Base-by-base conservation (phyloP, 805 yeast species). In the Candida sphagnicola region DNA sequence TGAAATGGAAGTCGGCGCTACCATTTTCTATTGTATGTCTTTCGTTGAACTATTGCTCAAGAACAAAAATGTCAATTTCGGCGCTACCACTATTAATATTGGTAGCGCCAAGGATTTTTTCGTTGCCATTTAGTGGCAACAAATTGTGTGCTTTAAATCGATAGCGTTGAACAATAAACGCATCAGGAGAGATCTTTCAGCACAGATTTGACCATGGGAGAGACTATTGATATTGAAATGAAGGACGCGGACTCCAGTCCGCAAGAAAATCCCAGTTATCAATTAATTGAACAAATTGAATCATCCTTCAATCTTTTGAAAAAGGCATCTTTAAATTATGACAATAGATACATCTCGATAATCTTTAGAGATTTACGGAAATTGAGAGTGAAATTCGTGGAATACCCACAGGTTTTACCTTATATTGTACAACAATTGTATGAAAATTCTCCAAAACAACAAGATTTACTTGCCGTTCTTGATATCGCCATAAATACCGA, bases 311-410 rank as follows among this genome's bases (percentile, higher is more conserved):
- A 63, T 31, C 68, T 75, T 37, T 62, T 80, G 38, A 68, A 68
- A 36, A 82, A 82, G 61, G 82, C 90, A 3, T 82, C 82, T 8
- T 59, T 76, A 33, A 78, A 79, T 39, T 79, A 80, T 57, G 99
- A 93, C 61, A 86, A 95, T 48, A 78, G 97, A 48, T 86, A 84
- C 62, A 78, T 93, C 33, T 75, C 91, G 61, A 85, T 85, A 55
- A 90, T 87, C 16, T 75, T 93, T 47, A 81, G 96, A 46, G 95
- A 87, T 45, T 70, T 90, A 51, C 85, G 90, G 5, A 69, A 79
- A 2, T 68, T 91, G 45, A 79, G 97, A 64, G 75, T 81, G 41
- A 70, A 75, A 28, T 64, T 90, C 45, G 74, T 72, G 39, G 42
- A 47, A 15, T 36, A 47, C n/a, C 54, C 50, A 25, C 73, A 68